These are phyloP conservation scores for Lachnellula suecica DNA, from an alignment of 2,329 filamentous ascomycete species.

Conservation along the genomic window DNA sequence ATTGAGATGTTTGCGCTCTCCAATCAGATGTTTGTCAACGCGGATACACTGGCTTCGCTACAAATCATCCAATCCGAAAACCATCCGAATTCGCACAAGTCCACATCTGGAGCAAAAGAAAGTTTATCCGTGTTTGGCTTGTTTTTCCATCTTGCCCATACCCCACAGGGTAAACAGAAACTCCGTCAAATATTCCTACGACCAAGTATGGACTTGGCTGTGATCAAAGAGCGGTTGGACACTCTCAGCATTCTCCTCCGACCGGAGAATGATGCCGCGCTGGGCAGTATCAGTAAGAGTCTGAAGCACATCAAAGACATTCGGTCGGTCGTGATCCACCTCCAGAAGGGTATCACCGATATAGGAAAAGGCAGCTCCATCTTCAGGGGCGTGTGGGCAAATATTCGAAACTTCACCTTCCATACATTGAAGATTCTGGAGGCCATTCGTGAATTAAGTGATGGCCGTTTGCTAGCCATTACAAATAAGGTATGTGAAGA, in stretches of 20 bases:
- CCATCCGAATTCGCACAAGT: constrained; percentile 78
- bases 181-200: constrained; percentile 81
- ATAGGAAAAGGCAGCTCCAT: constrained; percentile 43
- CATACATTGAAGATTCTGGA: constrained; percentile 70
- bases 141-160: constrained; percentile 72
- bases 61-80: constrained; percentile 83
- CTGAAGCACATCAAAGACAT: constrained; percentile 77
- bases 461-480: constrained; percentile 51
- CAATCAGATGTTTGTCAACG: constrained; percentile 72
- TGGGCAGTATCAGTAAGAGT: constrained; percentile 56
- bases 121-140: constrained; percentile 81
- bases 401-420: constrained; percentile 69
- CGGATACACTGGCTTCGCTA: constrained; percentile 76
- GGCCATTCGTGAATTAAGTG: constrained; percentile 54
- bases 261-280: constrained; percentile 60
- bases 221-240: constrained; percentile 71
- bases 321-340: constrained; percentile 62
- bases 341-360: constrained; percentile 75
- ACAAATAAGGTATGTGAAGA: constrained; percentile 57
- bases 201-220: constrained; percentile 65
- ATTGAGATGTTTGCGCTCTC: constrained; percentile 75
- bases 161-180: constrained; percentile 72
- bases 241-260: constrained; percentile 67
- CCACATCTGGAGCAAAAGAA: constrained; percentile 69
- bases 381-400: constrained; percentile 69